Evolutionary conservation across 2,329 filamentous ascomycete species (phyloP), one percentile per base, ranked within the genome.

Genomic region (Botryosphaeria dothidea): DNA sequence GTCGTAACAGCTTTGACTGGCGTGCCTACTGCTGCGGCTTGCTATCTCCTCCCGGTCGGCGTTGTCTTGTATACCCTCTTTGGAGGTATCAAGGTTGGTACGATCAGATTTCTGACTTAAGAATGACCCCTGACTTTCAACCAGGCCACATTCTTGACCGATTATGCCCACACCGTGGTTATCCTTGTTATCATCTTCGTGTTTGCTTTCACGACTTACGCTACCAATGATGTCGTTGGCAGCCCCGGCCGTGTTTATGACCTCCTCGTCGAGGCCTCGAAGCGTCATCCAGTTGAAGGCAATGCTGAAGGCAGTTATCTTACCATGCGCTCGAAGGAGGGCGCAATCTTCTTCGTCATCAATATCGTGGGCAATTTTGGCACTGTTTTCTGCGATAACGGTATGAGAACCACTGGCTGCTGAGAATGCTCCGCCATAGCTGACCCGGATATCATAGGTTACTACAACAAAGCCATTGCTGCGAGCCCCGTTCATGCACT

Each of bases 401-500:
- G 78, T 41, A 41, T 13, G 38, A 5, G 60, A 96, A 96, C 80
- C n/a, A n/a, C n/a, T n/a, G n/a, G n/a, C n/a, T n/a, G n/a, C n/a
- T n/a, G n/a, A n/a, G n/a, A n/a, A n/a, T n/a, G n/a, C n/a, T n/a
- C n/a, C n/a, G n/a, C n/a, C n/a, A n/a, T n/a, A n/a, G 15, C 68
- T 67, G 15, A 43, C 19, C n/a, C 6, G 7, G 6, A 48, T 19
- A 4, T 1, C 6, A n/a, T 19, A 19, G 17, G 15, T 7, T 68
- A 74, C 66, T 96, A 93, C 80, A 96, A 96, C 83, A 96, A 96
- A 78, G 93, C 92, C 34, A 96, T 97, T 71, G 92, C 93, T 6
- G 92, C 93, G 0, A 90, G 88, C 23, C 92, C 92, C 0, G 90
- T 94, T 0, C 88, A 94, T 67, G 93, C 93, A 0, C 86, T 97